Base-by-base conservation (phyloP, 2,329 filamentous ascomycete species). In the Cadophora sp. region DNA sequence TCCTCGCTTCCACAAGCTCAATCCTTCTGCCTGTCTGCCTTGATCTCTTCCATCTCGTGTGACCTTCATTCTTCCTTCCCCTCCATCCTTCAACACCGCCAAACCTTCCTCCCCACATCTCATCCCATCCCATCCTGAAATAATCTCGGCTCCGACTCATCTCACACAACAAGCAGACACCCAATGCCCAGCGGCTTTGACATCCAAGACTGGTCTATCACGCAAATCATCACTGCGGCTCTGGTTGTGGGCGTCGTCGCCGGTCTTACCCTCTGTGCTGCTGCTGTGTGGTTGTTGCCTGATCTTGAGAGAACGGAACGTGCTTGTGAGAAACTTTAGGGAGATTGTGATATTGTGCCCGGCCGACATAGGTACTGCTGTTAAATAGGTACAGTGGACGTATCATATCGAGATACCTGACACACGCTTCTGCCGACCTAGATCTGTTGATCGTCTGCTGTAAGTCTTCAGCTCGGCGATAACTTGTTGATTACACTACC, bases 201-300 rank as follows among this genome's bases (percentile, higher is more conserved):
- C 33, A 39, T 64, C 48, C 50, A 66, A 41, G 24, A 41, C 53
- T 66, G 59, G 63, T 30, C 33, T 20, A 14, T 50, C 14, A 53
- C 36, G 24, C 51, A 64, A 56, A 47, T 68, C 16, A 7, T 64
- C 33, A 36, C 51, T 39, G 24, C 55, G 30, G 55, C 62, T 30
- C 18, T 64, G 7, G 30, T 39, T 30, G 48, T 62, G 4, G 56
- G 65, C 48, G 27, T 64, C n/a, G 30, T 53, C 11, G 56, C 56
- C 1, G 65, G 61, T 13, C 18, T 62, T 3, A 20, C 60, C 20
- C 64, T 61, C 61, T 64, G 56, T 48, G 50, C n/a, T n/a, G 45
- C 43, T 20, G 33, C 48, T 43, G 48, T 13, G 30, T 64, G 30
- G 20, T 9, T 64, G 9, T 30, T 64, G 24, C 45, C 62, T 41